phyloP scores from a whole-genome alignment of 2,329 filamentous ascomycete genomes.

The Cucurbitaria berberidis region DNA sequence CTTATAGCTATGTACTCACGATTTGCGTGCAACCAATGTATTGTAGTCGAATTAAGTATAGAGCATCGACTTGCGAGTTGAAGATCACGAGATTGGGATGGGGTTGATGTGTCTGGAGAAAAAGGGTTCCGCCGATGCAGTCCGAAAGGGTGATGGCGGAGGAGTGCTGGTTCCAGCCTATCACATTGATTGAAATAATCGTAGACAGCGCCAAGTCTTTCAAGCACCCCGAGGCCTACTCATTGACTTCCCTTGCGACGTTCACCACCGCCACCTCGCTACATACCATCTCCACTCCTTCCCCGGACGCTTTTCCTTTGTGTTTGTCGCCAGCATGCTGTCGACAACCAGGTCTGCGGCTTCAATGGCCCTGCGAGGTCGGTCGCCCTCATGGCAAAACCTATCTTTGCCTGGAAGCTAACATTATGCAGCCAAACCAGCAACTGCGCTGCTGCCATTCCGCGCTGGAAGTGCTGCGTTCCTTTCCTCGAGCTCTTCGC shows the following conservation, averaged over 20 bases:
- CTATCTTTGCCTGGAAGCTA: slow-evolving; percentile 29
- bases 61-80: background rate
- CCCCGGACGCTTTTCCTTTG: slow-evolving; percentile 40
- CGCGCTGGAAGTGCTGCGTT: slow-evolving; percentile 65
- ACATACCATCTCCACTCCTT: slow-evolving; percentile 47
- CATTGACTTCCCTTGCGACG: slow-evolving; percentile 32
- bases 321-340: slow-evolving; percentile 54
- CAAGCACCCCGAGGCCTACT: slow-evolving; percentile 42
- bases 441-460: slow-evolving; percentile 67
- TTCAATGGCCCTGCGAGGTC: slow-evolving; percentile 63
- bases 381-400: slow-evolving; percentile 31
- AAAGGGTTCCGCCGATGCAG: slow-evolving; percentile 29
- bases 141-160: slow-evolving; percentile 33
- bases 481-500: slow-evolving; percentile 70
- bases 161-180: slow-evolving; percentile 32
- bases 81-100: slow-evolving; percentile 6
- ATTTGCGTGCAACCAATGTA: background rate
- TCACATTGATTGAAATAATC: slow-evolving; percentile 41
- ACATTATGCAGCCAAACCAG: slow-evolving; percentile 66
- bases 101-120: slow-evolving; percentile 10
- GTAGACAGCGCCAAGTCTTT: slow-evolving; percentile 28
- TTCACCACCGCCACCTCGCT: slow-evolving; percentile 42
- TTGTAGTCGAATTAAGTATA: background rate
- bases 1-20: background rate
- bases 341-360: slow-evolving; percentile 58